A percentile compares a stretch with the other conserved stretches of the same genome.
Conservation (phyloP, 1,284 basidiomycete species). For the Phellopilus nigrolimitatus region DNA sequence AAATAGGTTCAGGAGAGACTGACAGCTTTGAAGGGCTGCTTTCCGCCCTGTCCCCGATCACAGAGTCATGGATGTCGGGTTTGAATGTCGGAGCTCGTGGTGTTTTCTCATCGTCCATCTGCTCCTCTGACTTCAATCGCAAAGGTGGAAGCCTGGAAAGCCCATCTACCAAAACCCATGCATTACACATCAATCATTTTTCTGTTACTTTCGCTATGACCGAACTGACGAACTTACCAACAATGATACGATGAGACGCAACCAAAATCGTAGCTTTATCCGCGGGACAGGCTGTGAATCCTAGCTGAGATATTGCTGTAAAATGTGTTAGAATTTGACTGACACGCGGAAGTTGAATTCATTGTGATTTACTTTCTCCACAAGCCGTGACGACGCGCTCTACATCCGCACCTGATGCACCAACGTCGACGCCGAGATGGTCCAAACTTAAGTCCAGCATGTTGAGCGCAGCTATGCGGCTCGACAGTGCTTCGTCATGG, state of each 20-base stretch:
- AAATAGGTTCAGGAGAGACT: constrained; percentile 12
- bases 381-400: constrained; percentile 65
- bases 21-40: constrained; percentile 22
- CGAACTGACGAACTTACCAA: constrained; percentile 56
- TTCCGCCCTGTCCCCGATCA: constrained; percentile 22
- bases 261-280: constrained; percentile 82
- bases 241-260: constrained; percentile 76
- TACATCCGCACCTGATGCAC: constrained; percentile 50
- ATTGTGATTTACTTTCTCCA: constrained; percentile 60
- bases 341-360: constrained; percentile 11
- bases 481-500: constrained; percentile 85
- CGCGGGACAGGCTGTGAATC: constrained; percentile 57
- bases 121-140: constrained; percentile 55
- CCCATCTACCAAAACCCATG: constrained; percentile 44
- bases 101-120: constrained; percentile 34
- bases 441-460: constrained; percentile 82
- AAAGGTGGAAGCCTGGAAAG: constrained; percentile 63
- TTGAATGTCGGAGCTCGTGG: constrained; percentile 30
- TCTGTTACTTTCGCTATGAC: too few species aligned
- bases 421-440: constrained; percentile 78
- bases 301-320: constrained; percentile 67
- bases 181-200: background rate
- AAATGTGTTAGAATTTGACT: constrained; percentile 18
- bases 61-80: constrained; percentile 20
- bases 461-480: constrained; percentile 85